Base-by-base conservation (phyloP, 805 yeast species). In the Barnettozyma wickerhamii region DNA sequence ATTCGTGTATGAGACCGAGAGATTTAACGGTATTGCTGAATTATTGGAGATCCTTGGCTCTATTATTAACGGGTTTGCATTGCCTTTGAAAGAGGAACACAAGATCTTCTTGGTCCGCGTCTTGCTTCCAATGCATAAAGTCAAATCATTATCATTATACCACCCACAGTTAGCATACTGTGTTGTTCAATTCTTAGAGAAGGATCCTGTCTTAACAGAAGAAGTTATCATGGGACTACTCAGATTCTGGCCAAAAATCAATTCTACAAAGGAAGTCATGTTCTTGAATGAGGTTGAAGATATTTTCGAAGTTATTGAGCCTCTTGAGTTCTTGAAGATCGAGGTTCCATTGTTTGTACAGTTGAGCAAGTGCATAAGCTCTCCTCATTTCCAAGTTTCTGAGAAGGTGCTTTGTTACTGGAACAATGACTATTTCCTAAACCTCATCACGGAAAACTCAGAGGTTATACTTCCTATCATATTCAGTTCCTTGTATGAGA, bases 141-240 rank as follows among this genome's bases (percentile, higher is more conserved):
- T 87, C 14, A 83, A 90, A 60, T 79, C 93, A 39, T 71, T 93
- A 42, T 83, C 95, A 7, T 68, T 91, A 48, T 93, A 91, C 62
- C 99, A 93, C 60, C 96, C 98, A 28, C 99, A 93, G 64, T 73
- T 93, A 50, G 96, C 98, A 6, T 93, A 93, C 64, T 93, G 99
- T 67, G 85, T 93, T 30, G 95, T 93, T 21, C 99, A 93, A 66
- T 93, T 93, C 62, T 69, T 93, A 54, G 99, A 93, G 56, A 93
- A 93, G 63, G 99, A 93, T 59, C 95, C 96, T 3, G 50, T 75
- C 12, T 71, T 93, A 52, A 91, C 98, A 2, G 97, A 90, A 62
- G 98, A 90, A 60, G 98, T 93, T n/a, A 78, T 93, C 20, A 81
- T 87, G 87, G 96, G 97, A 4, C 68, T 93, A 45, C 67, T 93